These are phyloP conservation scores for Phoma sp. DNA, from an alignment of 2,329 filamentous ascomycete species.

Conservation along the genomic window DNA sequence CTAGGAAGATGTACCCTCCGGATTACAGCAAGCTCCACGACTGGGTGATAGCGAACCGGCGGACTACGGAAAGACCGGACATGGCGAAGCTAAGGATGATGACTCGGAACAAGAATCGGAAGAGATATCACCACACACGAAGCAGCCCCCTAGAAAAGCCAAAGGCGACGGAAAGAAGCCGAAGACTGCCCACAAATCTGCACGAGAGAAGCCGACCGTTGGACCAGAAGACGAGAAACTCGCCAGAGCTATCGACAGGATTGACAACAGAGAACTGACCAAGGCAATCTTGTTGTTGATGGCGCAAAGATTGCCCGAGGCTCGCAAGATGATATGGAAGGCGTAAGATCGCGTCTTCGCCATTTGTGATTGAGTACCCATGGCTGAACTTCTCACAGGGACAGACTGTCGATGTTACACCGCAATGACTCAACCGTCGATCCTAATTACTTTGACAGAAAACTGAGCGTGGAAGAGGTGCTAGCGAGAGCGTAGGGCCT, in stretches of 20 bases:
- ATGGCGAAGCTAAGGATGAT: not conserved
- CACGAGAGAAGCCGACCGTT: not conserved
- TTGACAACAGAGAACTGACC: not conserved
- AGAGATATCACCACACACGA: not conserved
- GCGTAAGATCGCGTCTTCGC: not conserved
- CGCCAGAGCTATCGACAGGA: not conserved
- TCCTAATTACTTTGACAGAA: not conserved
- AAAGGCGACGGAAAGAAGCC: not conserved
- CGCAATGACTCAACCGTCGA: not conserved
- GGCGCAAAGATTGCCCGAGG: not conserved
- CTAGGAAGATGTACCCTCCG: not conserved
- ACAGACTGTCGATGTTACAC: not conserved
- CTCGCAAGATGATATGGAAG: not conserved
- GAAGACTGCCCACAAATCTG: not conserved
- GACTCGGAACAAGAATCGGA: not conserved
- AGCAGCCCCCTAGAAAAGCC: not conserved
- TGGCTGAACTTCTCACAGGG: not conserved
- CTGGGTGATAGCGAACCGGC: not conserved
- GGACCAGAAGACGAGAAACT: not conserved
- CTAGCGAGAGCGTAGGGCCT: not conserved
- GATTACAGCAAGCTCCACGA: not conserved
- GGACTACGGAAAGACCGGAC: too few relatives aligned
- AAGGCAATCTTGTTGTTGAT: not conserved
- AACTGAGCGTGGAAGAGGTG: not conserved
- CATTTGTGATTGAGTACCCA: not conserved